Base-by-base conservation (phyloP, 2,329 filamentous ascomycete genomes). In the Trichoderma asperellum region DNA sequence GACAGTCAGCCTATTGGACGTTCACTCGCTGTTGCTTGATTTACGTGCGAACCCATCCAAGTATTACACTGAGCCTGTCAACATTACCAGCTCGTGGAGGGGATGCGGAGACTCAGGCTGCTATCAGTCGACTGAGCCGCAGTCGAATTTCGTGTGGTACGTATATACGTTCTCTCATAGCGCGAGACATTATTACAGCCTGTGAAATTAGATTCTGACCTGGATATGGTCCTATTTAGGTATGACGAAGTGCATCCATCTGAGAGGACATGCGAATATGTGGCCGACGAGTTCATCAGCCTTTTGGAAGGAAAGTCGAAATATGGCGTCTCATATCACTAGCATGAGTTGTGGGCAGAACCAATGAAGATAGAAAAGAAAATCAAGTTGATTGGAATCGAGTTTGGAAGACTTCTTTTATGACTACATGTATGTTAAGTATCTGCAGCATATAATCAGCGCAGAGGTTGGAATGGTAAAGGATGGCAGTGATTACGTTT, bases 211-310 rank as follows among this genome's bases (percentile, higher is more conserved):
- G 32, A 34, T 57, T 37, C 55, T 68, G 56, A 71, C 57, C 8
- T 21, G 4, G n/a, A 6, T 21, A 18, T 32, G 14, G 35, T n/a
- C 2, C 4, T 8, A 3, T 49, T 14, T 29, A 82, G 80, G 80
- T 85, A 84, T 74, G 91, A 95, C 78, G 86, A 89, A 75, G 77
- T 94, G 75, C 92, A 95, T 80, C 91, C 91, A 0, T 89, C 88
- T 35, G 84, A 89, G 78, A 86, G 87, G 78, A 85, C 89, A 78
- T 77, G 79, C 49, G 75, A 81, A 68, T 76, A 83, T 43, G 77
- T 84, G 59, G 81, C 78, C 7, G 68, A 78, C 21, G 76, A 82
- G 65, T 84, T 85, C 67, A 74, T 83, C 34, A 78, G 81, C 5
- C 78, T 81, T 16, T 75, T 83, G 4, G 70, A 74, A 0, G 81